Percentiles rank a stretch among this genome's conserved stretches.
Evolutionary conservation across 2,329 filamentous ascomycete species (phyloP).

Genomic region (Leptographium wingfieldii): DNA sequence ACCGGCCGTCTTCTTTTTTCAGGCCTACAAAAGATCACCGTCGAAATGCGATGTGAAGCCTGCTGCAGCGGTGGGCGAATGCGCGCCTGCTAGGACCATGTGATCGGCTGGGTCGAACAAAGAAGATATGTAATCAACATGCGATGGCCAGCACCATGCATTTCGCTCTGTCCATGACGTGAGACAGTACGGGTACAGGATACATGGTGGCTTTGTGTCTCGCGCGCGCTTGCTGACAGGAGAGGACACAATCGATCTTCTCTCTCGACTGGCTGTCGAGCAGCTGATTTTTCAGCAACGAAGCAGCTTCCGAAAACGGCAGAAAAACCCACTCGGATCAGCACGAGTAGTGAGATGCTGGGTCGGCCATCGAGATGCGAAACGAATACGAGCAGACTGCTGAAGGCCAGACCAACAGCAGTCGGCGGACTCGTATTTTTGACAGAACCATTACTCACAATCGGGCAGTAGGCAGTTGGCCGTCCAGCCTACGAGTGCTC

Average conservation of each 20-base stretch:
- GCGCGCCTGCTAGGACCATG: background rate
- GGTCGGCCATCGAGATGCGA: background rate
- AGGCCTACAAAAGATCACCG: no score
- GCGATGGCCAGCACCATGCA: background rate
- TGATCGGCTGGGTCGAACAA: background rate
- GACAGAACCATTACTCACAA: background rate
- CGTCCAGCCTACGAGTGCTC: background rate
- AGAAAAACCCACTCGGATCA: background rate
- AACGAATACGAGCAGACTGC: background rate
- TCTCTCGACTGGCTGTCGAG: background rate
- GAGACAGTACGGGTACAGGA: background rate
- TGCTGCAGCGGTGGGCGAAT: background rate
- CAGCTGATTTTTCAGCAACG: no score
- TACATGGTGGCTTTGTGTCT: no score
- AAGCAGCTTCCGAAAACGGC: background rate
- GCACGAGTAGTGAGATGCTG: no score
- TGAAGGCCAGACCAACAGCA: background rate
- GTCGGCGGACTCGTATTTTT: background rate
- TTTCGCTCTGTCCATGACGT: background rate
- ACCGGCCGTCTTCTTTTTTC: no score
- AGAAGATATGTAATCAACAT: background rate
- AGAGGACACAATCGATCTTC: no score
- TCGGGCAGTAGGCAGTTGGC: background rate
- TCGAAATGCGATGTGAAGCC: no score
- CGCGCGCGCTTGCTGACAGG: no score